phyloP scores from a whole-genome alignment of 768 basidiomycete species.

The Boletus huronensis region DNA sequence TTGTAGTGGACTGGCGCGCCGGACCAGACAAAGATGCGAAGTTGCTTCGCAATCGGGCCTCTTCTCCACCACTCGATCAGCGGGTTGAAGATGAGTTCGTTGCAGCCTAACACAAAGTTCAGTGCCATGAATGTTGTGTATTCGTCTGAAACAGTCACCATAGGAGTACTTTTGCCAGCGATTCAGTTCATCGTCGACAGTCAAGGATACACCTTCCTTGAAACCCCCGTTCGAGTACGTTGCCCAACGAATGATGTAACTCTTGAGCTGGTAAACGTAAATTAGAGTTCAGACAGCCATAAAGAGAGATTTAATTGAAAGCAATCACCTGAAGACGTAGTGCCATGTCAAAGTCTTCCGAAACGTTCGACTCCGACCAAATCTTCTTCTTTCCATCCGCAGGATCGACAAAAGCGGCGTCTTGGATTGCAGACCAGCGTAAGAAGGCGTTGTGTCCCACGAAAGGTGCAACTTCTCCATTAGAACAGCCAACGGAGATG shows the following conservation, averaged over 20 bases:
- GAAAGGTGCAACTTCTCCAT: constrained; percentile 74
- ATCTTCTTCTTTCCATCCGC: constrained; percentile 59
- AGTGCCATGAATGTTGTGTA: constrained; percentile 26
- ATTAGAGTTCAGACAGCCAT: constrained; percentile 49
- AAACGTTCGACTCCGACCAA: constrained; percentile 66
- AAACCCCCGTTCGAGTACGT: constrained; percentile 85
- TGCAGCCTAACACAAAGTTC: constrained; percentile 17
- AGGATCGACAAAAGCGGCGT: constrained; percentile 68
- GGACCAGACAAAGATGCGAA: constrained; percentile 76
- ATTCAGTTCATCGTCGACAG: constrained; percentile 88
- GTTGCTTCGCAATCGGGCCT: constrained; percentile 81
- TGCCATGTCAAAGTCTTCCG: constrained; percentile 71
- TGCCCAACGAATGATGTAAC: constrained; percentile 51
- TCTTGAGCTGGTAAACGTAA: constrained; percentile 34
- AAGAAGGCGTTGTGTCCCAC: constrained; percentile 89
- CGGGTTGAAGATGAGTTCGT: constrained; percentile 81
- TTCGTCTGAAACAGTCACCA: constrained; percentile 41
- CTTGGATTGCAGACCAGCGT: constrained; percentile 89
- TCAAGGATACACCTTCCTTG: constrained; percentile 90
- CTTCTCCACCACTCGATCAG: constrained; percentile 69
- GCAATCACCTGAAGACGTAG: constrained; percentile 46
- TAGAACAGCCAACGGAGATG: constrained; percentile 75
- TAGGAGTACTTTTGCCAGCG: constrained; percentile 90
- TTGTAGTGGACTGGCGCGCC: constrained; percentile 78
- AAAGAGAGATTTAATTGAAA: constrained; percentile 32